Evolutionary conservation across 768 basidiomycete species (phyloP).

Genomic region (Kwoniella shandongensis): DNA sequence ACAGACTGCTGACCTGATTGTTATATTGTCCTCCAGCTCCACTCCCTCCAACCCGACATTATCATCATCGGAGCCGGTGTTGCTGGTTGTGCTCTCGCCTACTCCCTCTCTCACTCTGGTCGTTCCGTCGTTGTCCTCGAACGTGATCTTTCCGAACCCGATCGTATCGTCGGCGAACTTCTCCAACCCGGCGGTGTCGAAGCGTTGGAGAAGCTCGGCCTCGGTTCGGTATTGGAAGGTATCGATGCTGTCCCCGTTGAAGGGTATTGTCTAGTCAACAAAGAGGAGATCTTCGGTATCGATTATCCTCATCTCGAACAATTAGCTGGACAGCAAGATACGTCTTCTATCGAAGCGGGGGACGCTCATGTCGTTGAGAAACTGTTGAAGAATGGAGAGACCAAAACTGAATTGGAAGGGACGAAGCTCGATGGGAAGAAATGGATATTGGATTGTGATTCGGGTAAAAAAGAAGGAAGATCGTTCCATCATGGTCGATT

Average conservation of each 20-base stretch:
- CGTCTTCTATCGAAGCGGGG: too few species aligned
- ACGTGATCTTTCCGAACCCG: conserved; percentile 85
- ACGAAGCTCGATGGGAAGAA: conserved; percentile 4
- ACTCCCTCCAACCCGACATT: conserved; percentile 50
- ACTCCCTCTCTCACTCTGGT: conserved; percentile 71
- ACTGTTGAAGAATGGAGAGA: conserved; percentile 3
- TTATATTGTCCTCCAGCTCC: conserved; percentile 18
- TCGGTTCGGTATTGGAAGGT: conserved; percentile 73
- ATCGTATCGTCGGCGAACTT: conserved; percentile 95
- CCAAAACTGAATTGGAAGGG: neutral
- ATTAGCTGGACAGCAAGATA: conserved; percentile 24
- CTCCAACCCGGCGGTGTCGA: conserved; percentile 88
- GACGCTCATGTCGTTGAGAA: too few species aligned
- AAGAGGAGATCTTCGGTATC: conserved; percentile 67
- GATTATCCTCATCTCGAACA: conserved; percentile 67
- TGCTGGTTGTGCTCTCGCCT: conserved; percentile 82
- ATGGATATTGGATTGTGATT: conserved; percentile 38
- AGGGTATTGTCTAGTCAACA: conserved; percentile 80
- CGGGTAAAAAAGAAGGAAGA: conserved; percentile 62
- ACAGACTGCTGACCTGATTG: neutral
- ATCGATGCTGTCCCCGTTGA: conserved; percentile 80
- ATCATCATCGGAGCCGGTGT: conserved; percentile 90
- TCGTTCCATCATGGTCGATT: conserved; percentile 94
- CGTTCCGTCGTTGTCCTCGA: conserved; percentile 82
- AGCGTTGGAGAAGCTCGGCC: conserved; percentile 72